Conservation (phyloP, 139 green algal species). For the Raphidocelis subcapitata region DNA sequence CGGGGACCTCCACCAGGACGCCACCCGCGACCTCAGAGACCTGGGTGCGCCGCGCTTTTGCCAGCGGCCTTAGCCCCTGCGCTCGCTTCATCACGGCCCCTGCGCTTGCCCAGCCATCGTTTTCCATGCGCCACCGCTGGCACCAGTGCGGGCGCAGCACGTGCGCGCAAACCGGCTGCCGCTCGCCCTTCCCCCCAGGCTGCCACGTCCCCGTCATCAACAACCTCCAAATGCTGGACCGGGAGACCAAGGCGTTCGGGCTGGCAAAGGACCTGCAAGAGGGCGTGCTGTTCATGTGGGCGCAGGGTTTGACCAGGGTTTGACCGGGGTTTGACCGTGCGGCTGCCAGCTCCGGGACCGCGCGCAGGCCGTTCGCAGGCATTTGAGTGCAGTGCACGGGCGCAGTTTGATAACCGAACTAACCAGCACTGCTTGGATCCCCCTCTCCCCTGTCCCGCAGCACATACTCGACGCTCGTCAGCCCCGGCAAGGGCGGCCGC, state of each 20-base stretch:
- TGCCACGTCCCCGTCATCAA: conserved; percentile 73
- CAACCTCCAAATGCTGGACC: conserved; percentile 72
- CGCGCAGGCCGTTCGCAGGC: too few relatives aligned
- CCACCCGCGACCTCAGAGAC: conserved; percentile 54
- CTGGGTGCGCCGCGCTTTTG: conserved; percentile 31
- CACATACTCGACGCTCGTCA: conserved; percentile 83
- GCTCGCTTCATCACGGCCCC: too few relatives aligned
- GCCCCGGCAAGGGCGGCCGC: conserved; percentile 13
- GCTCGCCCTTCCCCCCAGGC: conserved; percentile 46
- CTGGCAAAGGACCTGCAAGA: conserved; percentile 74
- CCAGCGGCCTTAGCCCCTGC: too few relatives aligned
- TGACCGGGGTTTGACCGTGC: not conserved
- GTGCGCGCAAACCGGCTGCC: too few relatives aligned
- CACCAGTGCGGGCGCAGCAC: too few relatives aligned
- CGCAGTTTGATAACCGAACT: too few relatives aligned
- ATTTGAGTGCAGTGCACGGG: too few relatives aligned
- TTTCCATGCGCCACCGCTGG: too few relatives aligned
- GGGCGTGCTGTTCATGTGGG: conserved; percentile 83
- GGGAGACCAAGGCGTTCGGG: conserved; percentile 55
- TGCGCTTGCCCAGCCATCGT: too few relatives aligned
- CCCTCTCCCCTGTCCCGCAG: conserved; percentile 21
- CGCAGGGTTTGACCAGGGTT: not conserved
- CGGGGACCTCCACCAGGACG: conserved; percentile 75
- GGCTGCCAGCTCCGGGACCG: not conserved
- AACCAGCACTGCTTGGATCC: too few relatives aligned